Evolutionary conservation across 805 yeast genomes (phyloP).

Genomic region (Candida suzukii): DNA sequence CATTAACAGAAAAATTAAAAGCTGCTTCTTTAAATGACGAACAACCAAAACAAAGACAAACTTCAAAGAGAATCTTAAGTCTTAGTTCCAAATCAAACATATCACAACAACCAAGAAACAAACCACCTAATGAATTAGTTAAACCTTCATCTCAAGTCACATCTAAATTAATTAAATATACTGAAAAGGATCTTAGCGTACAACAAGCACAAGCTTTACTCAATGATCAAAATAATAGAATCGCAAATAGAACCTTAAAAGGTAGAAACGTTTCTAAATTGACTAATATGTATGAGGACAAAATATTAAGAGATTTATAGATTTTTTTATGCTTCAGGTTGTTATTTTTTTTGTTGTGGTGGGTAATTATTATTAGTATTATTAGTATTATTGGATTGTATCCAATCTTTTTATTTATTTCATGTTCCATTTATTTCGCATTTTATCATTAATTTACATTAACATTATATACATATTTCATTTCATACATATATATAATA

Average conservation of each 20-base stretch:
- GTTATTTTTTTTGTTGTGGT: background rate
- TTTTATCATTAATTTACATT: no score
- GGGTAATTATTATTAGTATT: background rate
- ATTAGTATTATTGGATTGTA: background rate
- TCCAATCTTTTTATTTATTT: no score
- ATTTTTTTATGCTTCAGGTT: background rate
- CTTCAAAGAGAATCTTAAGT: background rate
- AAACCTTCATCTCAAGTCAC: slow-evolving; percentile 19
- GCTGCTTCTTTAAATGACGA: background rate
- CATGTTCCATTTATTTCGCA: no score
- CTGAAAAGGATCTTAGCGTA: slow-evolving; percentile 22
- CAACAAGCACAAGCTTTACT: slow-evolving; percentile 14
- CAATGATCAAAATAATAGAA: slow-evolving; percentile 2
- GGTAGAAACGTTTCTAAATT: slow-evolving; percentile 49
- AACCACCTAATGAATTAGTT: slow-evolving; percentile 11
- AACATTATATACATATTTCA: no score
- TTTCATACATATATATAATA: no score
- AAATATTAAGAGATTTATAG: slow-evolving; percentile 17
- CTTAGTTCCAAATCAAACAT: background rate
- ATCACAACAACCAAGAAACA: background rate
- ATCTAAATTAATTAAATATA: slow-evolving; percentile 21
- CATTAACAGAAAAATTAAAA: background rate
- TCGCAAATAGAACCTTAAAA: slow-evolving; percentile 18
- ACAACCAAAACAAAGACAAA: background rate
- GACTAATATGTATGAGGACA: slow-evolving; percentile 43